Evolutionary conservation across 2,329 filamentous ascomycete genomes (phyloP), one percentile per base, ranked within the genome.

Genomic region (Aspergillus pseudoviridinutans): DNA sequence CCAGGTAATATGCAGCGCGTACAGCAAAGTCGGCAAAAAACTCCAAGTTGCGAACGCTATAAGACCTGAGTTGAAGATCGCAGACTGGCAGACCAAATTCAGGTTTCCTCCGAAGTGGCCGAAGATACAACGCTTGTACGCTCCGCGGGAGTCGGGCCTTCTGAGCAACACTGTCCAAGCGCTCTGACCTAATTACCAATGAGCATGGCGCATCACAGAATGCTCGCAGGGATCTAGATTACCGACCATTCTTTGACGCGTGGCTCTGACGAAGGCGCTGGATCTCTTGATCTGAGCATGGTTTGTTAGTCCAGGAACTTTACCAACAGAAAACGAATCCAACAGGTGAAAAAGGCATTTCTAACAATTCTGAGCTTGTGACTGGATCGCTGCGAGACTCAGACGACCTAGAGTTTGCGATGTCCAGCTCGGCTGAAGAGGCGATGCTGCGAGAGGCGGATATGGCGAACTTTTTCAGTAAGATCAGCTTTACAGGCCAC

Each of bases 21-120:
- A 97, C 80, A 51, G 92, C 92, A 73, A 99, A 97, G 78, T 99
- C 94, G 75, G 88, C 83, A 72, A 96, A 97, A 78, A 97, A 92
- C 68, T 96, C 91, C 58, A 99, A 85, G 66, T 96, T 94, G 58
- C 92, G 91, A 38, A 92, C 81, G 68, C 84, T 92, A 81, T 91
- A 99, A 35, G 93, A 96, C 65, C 94, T 91, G 51, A 99, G 80
- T 73, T 99, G 94, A 35, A 99, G 86, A 73, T 97, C 88, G 79
- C 91, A 96, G 10, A 89, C 86, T 12, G 92, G 92, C 38, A 96
- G 84, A 53, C 91, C 91, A 71, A 90, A 87, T 68, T 87, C 76
- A 49, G 89, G 82, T 70, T 85, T 79, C 61, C 90, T 87, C 67
- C 89, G 90, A 53, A 97, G 82, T 17, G 94, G 93, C 61, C 88